A percentile compares a stretch with the other conserved stretches of the same genome.
phyloP scores from a whole-genome alignment of 2,329 filamentous ascomycete genomes.

The Alternaria solani region DNA sequence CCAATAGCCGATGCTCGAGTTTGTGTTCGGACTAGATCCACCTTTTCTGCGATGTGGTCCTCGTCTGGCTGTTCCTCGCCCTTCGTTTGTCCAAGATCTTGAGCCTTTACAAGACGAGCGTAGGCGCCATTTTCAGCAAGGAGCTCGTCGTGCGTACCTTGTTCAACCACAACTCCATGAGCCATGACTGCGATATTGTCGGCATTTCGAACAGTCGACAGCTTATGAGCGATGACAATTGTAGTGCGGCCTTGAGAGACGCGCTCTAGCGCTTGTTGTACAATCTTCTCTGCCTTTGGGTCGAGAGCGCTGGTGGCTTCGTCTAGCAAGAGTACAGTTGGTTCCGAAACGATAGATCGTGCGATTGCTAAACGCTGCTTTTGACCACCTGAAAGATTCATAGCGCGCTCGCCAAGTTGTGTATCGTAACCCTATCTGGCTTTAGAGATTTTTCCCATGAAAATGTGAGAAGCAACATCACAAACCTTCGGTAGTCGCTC shows the following conservation, averaged over 20 bases:
- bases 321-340: constrained; percentile 87
- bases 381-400: constrained; percentile 89
- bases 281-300: constrained; percentile 91
- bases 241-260: constrained; percentile 88
- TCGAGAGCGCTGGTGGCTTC: constrained; percentile 87
- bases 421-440: constrained; percentile 86
- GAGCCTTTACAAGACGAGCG: constrained; percentile 67
- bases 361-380: constrained; percentile 97
- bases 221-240: constrained; percentile 92
- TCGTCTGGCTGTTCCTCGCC: constrained; percentile 28
- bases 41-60: constrained; percentile 24
- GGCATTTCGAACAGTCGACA: constrained; percentile 91
- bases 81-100: constrained; percentile 53
- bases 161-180: constrained; percentile 81
- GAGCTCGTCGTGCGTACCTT: constrained; percentile 84
- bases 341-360: constrained; percentile 85
- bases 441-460: constrained; percentile 4
- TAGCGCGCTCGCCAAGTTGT: constrained; percentile 89
- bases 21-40: constrained; percentile 37
- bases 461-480: constrained; percentile 4
- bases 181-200: constrained; percentile 96
- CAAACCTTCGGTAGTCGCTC: constrained; percentile 61
- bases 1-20: constrained; percentile 37
- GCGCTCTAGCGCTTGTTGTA: constrained; percentile 88
- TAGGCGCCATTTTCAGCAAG: constrained; percentile 79